phyloP scores from a whole-genome alignment of 2,329 filamentous ascomycete genomes.

The Pezicula carpinea region DNA sequence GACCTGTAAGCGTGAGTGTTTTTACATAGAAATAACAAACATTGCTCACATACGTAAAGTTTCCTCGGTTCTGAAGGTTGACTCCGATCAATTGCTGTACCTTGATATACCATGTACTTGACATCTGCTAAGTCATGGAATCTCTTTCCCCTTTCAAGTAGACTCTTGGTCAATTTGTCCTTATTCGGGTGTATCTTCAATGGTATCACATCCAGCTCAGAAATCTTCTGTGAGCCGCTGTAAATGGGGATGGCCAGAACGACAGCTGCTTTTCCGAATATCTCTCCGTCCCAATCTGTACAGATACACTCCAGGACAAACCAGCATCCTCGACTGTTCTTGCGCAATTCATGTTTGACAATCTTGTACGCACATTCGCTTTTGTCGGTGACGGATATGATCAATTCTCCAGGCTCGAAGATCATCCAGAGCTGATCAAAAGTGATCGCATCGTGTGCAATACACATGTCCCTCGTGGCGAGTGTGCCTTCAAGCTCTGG shows the following conservation, averaged over 20 bases:
- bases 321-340: no score
- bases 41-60: conserved; percentile 2
- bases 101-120: not conserved
- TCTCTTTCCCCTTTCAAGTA: conserved; percentile 21
- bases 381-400: conserved; percentile 25
- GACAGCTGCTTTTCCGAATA: no score
- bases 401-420: conserved; percentile 27
- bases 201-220: conserved; percentile 37
- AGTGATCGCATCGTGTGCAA: conserved; percentile 32
- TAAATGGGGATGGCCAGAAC: conserved; percentile 32
- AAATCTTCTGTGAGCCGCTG: conserved; percentile 39
- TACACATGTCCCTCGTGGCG: conserved; percentile 27
- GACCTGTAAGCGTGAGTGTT: conserved; percentile 2
- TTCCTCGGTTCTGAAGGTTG: not conserved
- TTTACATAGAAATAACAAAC: not conserved
- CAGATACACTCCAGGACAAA: no score
- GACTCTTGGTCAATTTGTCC: conserved; percentile 27
- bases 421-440: conserved; percentile 32
- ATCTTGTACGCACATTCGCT: conserved; percentile 24
- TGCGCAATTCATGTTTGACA: conserved; percentile 27
- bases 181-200: conserved; percentile 36
- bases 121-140: not conserved
- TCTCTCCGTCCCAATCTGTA: no score
- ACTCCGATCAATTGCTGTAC: no score
- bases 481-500: conserved; percentile 31